These are phyloP conservation scores for Fusarium pseudocircinatum DNA, from an alignment of 2,329 filamentous ascomycete species.

Conservation along the genomic window DNA sequence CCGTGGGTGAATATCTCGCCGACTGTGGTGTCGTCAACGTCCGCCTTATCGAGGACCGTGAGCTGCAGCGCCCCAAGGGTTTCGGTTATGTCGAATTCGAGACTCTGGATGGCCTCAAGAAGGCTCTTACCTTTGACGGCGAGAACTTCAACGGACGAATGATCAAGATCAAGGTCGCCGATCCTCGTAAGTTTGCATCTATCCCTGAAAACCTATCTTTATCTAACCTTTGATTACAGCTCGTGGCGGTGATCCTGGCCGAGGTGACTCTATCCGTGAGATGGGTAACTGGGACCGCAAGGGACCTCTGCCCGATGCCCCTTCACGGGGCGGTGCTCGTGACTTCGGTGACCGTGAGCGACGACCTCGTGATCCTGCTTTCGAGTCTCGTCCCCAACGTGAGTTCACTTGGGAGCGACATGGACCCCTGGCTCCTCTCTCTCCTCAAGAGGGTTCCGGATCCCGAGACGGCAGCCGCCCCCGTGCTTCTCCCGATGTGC, in stretches of 20 bases:
- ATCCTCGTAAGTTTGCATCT: conserved; percentile 79
- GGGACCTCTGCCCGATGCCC: conserved; percentile 83
- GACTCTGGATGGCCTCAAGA: conserved; percentile 87
- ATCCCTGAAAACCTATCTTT: neutral
- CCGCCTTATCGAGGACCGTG: conserved; percentile 95
- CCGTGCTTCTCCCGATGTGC: conserved; percentile 57
- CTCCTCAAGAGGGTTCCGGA: conserved; percentile 60
- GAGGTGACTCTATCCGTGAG: conserved; percentile 75
- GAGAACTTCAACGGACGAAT: conserved; percentile 85
- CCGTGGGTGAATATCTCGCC: conserved; percentile 86
- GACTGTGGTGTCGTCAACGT: conserved; percentile 89
- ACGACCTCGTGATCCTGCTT: conserved; percentile 70
- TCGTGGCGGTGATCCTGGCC: conserved; percentile 75
- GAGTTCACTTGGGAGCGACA: conserved; percentile 94
- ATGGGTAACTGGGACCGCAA: conserved; percentile 93
- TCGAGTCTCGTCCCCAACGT: conserved; percentile 70
- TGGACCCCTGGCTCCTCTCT: conserved; percentile 83
- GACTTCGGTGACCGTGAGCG: conserved; percentile 72
- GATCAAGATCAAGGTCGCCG: conserved; percentile 93
- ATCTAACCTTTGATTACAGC: conserved; percentile 66
- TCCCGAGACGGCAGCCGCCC: conserved; percentile 66
- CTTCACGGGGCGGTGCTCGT: conserved; percentile 62
- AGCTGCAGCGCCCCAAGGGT: conserved; percentile 93
- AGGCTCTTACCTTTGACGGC: conserved; percentile 85
- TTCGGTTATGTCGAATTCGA: conserved; percentile 98